Percentiles rank a stretch among this genome's conserved stretches.
These are phyloP conservation scores for Selaginella tamariscina DNA, from an alignment of 75 land plant species.

Conservation along the genomic window DNA sequence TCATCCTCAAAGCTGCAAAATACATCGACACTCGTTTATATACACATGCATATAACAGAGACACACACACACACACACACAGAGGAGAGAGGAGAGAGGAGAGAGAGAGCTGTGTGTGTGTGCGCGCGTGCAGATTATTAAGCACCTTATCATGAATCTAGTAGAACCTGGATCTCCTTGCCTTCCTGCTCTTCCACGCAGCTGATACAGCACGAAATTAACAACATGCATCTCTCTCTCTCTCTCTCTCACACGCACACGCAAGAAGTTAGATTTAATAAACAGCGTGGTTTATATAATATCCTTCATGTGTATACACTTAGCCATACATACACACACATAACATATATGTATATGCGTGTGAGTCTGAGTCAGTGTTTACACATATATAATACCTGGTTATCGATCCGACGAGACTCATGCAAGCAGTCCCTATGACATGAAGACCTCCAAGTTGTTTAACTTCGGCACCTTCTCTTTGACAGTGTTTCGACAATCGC, in stretches of 20 bases:
- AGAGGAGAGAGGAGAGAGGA: too few species aligned
- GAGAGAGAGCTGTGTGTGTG: background rate
- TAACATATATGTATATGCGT: too few species aligned
- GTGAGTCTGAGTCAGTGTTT: background rate
- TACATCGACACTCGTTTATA: background rate
- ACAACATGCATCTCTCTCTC: too few species aligned
- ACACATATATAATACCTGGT: constrained; percentile 44
- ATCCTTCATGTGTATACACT: too few species aligned
- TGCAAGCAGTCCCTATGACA: constrained; percentile 97
- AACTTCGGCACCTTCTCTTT: constrained; percentile 70
- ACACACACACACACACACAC: too few species aligned
- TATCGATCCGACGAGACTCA: constrained; percentile 95
- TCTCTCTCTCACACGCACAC: too few species aligned
- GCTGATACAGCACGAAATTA: constrained; percentile 31
- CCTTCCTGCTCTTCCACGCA: constrained; percentile 96
- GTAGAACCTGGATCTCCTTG: constrained; percentile 99
- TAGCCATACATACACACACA: too few species aligned
- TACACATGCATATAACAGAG: constrained; percentile 1
- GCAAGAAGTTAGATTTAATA: too few species aligned
- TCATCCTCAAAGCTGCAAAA: constrained; percentile 71
- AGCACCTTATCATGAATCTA: constrained; percentile 94
- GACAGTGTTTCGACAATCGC: constrained; percentile 78
- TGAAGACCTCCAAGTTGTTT: constrained; percentile 93
- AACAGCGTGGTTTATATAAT: too few species aligned
- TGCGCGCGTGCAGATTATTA: background rate